These are phyloP conservation scores for Leishmania major DNA, from an alignment of 208 protist species.

Conservation along the genomic window DNA sequence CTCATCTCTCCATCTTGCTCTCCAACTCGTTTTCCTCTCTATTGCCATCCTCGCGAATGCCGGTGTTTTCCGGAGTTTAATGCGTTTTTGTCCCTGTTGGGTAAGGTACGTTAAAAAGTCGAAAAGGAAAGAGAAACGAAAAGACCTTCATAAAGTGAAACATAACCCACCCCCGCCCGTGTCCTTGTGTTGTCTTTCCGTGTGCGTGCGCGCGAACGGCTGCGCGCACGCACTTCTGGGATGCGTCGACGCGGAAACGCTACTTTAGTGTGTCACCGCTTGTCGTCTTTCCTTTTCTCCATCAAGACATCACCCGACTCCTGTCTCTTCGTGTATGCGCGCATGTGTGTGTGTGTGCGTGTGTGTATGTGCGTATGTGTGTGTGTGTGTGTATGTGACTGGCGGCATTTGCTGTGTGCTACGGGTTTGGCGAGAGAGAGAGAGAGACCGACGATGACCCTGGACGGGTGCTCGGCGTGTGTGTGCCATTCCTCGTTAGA, in stretches of 20 bases:
- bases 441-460: neutral
- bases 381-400: neutral
- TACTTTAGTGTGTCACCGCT: neutral
- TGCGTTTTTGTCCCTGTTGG: neutral
- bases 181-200: neutral
- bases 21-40: no score
- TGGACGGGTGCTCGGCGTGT: neutral
- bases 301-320: neutral
- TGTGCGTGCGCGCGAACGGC: neutral
- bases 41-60: neutral
- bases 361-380: neutral
- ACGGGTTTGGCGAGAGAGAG: neutral
- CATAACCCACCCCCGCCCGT: neutral
- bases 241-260: neutral
- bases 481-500: neutral
- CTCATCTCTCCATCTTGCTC: conserved; percentile 1
- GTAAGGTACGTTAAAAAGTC: neutral
- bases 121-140: neutral
- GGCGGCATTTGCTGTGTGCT: neutral
- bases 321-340: neutral
- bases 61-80: neutral
- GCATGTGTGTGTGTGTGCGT: neutral
- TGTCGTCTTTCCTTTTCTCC: conserved; percentile 6
- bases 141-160: neutral
- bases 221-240: neutral